phyloP scores from a whole-genome alignment of 768 basidiomycete genomes.

The Mrakia gelida region DNA sequence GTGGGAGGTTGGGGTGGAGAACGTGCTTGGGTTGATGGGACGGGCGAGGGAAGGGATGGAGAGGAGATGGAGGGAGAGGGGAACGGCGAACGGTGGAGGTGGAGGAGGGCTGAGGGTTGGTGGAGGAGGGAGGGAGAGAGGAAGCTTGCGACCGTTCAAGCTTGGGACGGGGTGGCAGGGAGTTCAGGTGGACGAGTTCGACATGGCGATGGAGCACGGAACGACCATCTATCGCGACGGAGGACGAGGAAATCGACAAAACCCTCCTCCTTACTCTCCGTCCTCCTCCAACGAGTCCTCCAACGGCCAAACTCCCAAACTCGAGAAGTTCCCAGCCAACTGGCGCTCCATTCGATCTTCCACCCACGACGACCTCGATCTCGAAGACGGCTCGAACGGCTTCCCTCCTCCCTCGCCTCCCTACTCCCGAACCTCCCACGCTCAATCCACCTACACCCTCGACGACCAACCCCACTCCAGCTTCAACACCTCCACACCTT shows the following conservation, averaged over 20 bases:
- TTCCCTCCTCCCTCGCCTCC: slow-evolving; percentile 8
- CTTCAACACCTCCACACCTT: background rate
- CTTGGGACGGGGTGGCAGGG: slow-evolving; percentile 8
- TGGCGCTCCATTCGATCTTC: slow-evolving; percentile 5
- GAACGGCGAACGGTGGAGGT: background rate
- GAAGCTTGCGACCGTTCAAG: slow-evolving; percentile 11
- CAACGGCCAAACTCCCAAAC: background rate
- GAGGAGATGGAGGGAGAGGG: slow-evolving; percentile 12
- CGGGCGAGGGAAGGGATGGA: slow-evolving; percentile 18
- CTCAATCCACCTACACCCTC: background rate
- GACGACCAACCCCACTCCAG: too few relatives aligned
- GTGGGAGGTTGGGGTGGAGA: slow-evolving; percentile 3
- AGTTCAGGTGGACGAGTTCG: slow-evolving; percentile 2
- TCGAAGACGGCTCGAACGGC: background rate
- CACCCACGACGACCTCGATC: background rate
- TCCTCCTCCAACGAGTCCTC: background rate
- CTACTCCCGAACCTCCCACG: background rate
- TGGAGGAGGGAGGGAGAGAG: background rate
- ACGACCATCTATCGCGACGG: background rate
- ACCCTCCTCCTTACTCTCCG: slow-evolving; percentile 25
- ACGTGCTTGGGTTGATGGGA: slow-evolving; percentile 18
- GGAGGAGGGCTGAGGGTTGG: slow-evolving; percentile 1
- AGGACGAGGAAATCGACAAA: background rate
- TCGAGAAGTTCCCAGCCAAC: background rate
- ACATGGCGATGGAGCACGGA: background rate